Conservation (phyloP, 2,329 filamentous ascomycete genomes). For the Dactylellina drechsleri region DNA sequence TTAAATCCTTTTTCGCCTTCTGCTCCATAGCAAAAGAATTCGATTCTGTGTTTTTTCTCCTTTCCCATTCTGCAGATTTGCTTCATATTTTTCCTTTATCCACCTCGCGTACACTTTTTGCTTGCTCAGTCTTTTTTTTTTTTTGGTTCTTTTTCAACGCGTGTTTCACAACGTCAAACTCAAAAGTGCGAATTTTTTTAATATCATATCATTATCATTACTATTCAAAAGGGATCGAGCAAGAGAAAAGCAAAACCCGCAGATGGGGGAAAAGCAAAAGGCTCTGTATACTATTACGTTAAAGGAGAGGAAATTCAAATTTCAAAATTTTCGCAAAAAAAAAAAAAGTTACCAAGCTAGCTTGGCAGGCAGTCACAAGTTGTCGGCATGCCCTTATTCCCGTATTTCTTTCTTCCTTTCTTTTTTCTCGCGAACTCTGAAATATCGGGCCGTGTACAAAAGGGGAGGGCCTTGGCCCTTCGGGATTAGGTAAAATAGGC, state of each 20-base stretch:
- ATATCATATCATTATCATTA: slow-evolving; percentile 20
- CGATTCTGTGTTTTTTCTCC: no score
- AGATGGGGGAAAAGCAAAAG: slow-evolving; percentile 2
- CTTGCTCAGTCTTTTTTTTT: not conserved
- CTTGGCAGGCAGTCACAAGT: not conserved
- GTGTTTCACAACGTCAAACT: slow-evolving; percentile 5
- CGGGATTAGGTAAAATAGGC: slow-evolving; percentile 47
- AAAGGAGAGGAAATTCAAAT: not conserved
- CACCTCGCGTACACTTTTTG: not conserved
- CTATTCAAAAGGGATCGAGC: slow-evolving; percentile 6
- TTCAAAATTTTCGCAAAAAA: not conserved
- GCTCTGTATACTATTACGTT: not conserved
- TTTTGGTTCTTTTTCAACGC: no score
- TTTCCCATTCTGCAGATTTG: no score
- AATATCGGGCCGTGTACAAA: not conserved
- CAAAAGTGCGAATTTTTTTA: slow-evolving; percentile 28
- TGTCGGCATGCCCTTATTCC: slow-evolving; percentile 1
- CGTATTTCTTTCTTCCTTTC: not conserved
- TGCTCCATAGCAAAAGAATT: no score
- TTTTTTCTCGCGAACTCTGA: slow-evolving; percentile 3
- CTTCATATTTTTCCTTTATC: not conserved
- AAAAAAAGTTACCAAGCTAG: no score
- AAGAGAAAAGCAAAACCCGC: slow-evolving; percentile 5
- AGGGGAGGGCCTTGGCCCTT: no score
- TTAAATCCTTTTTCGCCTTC: not conserved